Conservation (phyloP, 805 yeast species). For the Kuraishia molischiana region DNA sequence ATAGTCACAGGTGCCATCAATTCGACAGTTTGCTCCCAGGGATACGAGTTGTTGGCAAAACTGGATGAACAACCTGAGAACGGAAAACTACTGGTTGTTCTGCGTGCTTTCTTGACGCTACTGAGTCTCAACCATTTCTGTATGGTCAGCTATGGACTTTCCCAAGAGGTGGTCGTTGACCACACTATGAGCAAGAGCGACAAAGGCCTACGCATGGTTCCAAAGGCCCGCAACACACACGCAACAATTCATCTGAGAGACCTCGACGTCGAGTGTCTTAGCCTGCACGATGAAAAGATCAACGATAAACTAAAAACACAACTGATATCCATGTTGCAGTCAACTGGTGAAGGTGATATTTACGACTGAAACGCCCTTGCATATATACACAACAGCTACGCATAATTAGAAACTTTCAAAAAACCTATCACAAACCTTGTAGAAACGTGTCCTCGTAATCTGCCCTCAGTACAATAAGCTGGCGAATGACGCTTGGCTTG, state of each 20-base stretch:
- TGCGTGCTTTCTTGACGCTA: not conserved
- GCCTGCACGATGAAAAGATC: not conserved
- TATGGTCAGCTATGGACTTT: not conserved
- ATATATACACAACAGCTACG: not conserved
- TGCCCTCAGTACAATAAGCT: constrained; percentile 56
- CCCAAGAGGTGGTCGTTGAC: not conserved
- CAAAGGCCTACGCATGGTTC: not conserved
- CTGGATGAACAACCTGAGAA: not conserved
- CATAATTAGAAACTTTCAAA: not conserved
- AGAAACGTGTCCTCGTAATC: constrained; percentile 50
- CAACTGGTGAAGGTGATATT: not conserved
- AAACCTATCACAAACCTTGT: constrained; percentile 14
- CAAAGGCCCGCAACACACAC: not conserved
- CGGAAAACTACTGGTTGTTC: not conserved
- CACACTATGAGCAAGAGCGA: not conserved
- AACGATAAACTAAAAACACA: constrained; percentile 2
- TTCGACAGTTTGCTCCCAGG: not conserved
- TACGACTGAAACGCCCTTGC: constrained; percentile 1
- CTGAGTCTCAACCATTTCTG: not conserved
- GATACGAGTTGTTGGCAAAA: not conserved
- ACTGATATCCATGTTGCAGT: constrained; percentile 5
- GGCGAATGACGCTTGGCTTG: constrained; percentile 51
- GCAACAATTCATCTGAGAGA: not conserved
- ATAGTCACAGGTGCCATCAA: constrained; percentile 27
- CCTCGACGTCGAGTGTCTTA: not conserved